Base-by-base conservation (phyloP, 2,329 filamentous ascomycete species). In the Colletotrichum lini region DNA sequence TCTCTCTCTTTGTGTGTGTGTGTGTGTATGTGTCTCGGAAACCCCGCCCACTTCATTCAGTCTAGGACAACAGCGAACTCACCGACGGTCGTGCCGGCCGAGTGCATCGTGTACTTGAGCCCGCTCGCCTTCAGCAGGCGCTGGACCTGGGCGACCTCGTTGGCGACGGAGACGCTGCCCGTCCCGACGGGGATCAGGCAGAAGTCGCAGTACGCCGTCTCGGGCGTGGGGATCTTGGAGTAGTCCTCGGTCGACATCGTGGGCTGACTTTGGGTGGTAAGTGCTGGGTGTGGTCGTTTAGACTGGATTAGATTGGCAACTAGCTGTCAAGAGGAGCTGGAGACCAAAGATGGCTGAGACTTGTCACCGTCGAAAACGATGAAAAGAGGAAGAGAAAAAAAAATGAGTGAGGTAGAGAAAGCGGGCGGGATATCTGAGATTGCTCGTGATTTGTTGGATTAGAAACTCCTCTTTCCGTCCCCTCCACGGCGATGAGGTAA, bases 31-130 rank as follows among this genome's bases (percentile, higher is more conserved):
- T 21, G 18, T 15, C 15, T 10, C 15, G 44, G 30, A 5, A 13
- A 8, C 2, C 18, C 12, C 16, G 9, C 23, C 18, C 15, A 4
- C 8, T 18, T 35, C 8, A 9, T 35, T 35, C 30, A 35, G 30
- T 35, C 8, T 35, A 35, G 30, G 30, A 35, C 30, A 9, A 9
- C 30, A 35, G 8, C 8, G 8, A 10, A 85, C 91, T 70, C 85
- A 96, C 94, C 95, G 66, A 98, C 89, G 0, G 96, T 98, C 0
- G 96, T 98, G 15, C 96, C 96, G 2, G 95, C 95, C 35, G 94
- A 95, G 83, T 98, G 96, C 94, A 98, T 96, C 57, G 89, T 91
- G 80, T 95, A 96, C 74, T 90, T 91, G 73, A 98, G 81, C 2
- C 94, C 94, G 76, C 93, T 96, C 65, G 89, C 90, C 81, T 93